Evolutionary conservation across 179 eudicot species (phyloP), one percentile per base, ranked within the genome.

Genomic region (Spergularia azorica): DNA sequence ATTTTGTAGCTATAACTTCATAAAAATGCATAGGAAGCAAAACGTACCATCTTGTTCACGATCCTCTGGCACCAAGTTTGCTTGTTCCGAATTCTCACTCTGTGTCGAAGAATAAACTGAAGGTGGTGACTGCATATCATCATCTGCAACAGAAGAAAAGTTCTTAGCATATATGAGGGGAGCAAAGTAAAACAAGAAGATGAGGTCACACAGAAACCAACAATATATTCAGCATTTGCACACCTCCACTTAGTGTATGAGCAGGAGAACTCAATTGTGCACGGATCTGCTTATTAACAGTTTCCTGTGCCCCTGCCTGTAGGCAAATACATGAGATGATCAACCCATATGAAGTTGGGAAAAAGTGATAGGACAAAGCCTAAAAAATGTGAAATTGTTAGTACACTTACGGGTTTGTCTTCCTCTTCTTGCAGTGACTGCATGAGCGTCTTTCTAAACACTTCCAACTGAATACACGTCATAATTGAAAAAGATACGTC

Each of bases 371-470:
- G 63, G 56, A 70, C 32, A n/a, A 63, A 57, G 36, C 6, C 4
- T 41, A 12, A 1, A 21, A 9, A 21, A 9, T 14, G 20, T 69
- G n/a, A 70, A 72, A 41, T 58, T 15, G 15, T 56, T 4, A 0
- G 67, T 68, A 56, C 54, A 78, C 93, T 87, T 80, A 94, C 98
- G 16, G 96, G 65, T 56, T 61, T 84, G 54, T 89, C 95, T n/a
- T 90, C 97, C 10, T 94, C 98, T 52, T 90, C 98, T 80, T 95
- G 90, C 79, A 95, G 95, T 74, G 98, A 95, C 64, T 75, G 85
- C 97, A 95, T 90, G 58, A 95, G 97, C 32, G 96, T 91, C 86
- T 91, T 93, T 79, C 93, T 88, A 81, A 95, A 95, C 60, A 85
- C 84, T 81, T 91, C 97, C 88, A 95, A 81, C 98, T 95, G 93